Evolutionary conservation across 129 eudicot genomes (phyloP).

Genomic region (Flaveria brownii): DNA sequence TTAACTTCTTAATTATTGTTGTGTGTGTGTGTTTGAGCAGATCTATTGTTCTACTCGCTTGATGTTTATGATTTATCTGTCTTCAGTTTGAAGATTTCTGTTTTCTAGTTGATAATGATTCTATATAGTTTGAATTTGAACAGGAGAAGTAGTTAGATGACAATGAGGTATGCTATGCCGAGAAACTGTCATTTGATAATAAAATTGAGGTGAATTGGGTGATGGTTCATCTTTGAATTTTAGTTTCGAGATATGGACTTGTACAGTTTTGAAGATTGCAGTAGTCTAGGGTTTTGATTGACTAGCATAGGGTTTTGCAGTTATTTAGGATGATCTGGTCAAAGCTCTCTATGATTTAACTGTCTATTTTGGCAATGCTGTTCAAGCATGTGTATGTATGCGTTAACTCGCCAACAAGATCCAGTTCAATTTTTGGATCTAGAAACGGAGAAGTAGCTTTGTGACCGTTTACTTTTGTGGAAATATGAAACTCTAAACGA

Average conservation of each 20-base stretch:
- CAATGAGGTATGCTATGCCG: not conserved
- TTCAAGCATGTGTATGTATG: not conserved
- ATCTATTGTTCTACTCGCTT: not conserved
- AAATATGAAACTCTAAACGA: not conserved
- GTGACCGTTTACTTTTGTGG: not conserved
- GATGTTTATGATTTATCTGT: not conserved
- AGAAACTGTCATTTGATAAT: not conserved
- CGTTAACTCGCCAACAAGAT: not conserved
- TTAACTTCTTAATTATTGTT: not conserved
- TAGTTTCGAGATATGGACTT: not conserved
- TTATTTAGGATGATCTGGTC: constrained; percentile 16
- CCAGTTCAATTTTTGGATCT: not conserved
- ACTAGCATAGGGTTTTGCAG: constrained; percentile 1
- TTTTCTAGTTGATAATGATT: not conserved
- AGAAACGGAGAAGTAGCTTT: not conserved
- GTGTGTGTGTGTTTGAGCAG: not conserved
- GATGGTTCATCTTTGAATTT: not conserved
- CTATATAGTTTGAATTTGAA: not conserved
- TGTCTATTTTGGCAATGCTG: not conserved
- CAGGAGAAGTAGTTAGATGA: not conserved
- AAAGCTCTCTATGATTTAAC: not conserved
- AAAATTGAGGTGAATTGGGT: constrained; percentile 4
- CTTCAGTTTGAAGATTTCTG: not conserved
- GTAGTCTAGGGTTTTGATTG: not conserved
- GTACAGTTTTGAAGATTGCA: not conserved